These are phyloP conservation scores for Phanerochaete carnosa DNA, from an alignment of 768 basidiomycete genomes.

Conservation along the genomic window DNA sequence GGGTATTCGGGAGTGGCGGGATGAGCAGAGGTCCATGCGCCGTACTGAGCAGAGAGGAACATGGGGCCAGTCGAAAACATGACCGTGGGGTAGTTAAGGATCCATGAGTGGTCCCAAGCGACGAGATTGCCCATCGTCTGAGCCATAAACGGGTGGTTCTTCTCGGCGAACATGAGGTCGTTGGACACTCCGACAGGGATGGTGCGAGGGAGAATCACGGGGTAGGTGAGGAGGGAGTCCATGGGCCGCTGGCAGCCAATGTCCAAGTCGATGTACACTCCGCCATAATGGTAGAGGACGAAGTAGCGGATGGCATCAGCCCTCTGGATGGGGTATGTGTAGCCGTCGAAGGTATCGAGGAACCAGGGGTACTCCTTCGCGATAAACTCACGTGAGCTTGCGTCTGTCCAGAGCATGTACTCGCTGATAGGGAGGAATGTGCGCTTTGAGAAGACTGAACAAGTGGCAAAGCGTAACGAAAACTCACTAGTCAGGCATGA, in stretches of 20 bases:
- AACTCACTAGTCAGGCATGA: constrained; percentile 96
- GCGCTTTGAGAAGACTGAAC: constrained; percentile 10
- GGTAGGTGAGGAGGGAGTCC: constrained; percentile 81
- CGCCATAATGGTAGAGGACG: constrained; percentile 92
- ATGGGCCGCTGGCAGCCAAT: constrained; percentile 87
- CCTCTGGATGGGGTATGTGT: constrained; percentile 89
- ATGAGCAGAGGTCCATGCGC: constrained; percentile 74
- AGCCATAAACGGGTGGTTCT: constrained; percentile 83
- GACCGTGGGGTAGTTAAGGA: constrained; percentile 98
- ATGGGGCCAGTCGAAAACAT: constrained; percentile 99
- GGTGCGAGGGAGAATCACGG: constrained; percentile 90
- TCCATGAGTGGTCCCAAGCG: constrained; percentile 90
- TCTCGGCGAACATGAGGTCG: constrained; percentile 92
- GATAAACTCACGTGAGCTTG: constrained; percentile 85
- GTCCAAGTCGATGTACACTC: constrained; percentile 95
- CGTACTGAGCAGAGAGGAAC: constrained; percentile 95
- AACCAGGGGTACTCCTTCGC: constrained; percentile 88
- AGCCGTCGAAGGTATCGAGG: constrained; percentile 88
- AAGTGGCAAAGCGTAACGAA: constrained; percentile 7
- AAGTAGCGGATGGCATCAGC: constrained; percentile 99
- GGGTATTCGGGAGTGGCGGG: constrained; percentile 48
- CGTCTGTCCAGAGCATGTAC: constrained; percentile 98
- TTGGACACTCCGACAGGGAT: constrained; percentile 97
- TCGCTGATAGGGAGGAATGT: constrained; percentile 50
- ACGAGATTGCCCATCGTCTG: constrained; percentile 91